These are phyloP conservation scores for Entamoeba nuttalli DNA, from an alignment of 208 protist species.

Conservation along the genomic window DNA sequence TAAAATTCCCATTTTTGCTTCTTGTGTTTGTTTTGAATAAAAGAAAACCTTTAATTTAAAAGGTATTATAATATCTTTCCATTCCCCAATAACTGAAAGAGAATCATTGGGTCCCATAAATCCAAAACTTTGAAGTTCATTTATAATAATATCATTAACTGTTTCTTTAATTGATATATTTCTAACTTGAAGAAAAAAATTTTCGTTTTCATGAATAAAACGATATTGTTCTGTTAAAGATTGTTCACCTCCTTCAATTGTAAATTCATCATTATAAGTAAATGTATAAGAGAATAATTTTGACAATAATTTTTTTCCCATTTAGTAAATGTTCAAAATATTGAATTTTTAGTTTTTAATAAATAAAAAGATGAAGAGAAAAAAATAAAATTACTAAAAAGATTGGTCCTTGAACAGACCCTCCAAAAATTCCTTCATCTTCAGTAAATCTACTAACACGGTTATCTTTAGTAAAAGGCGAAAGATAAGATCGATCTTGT, in stretches of 20 bases:
- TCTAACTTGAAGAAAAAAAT: neutral
- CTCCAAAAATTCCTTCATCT: no score
- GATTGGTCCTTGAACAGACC: no score
- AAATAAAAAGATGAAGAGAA: no score
- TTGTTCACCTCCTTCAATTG: neutral
- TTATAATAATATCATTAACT: neutral
- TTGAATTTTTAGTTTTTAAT: no score
- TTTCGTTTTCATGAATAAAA: neutral
- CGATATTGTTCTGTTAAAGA: neutral
- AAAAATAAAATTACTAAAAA: no score
- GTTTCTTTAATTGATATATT: neutral
- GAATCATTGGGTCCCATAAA: neutral
- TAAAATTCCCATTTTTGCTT: neutral
- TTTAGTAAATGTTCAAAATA: neutral
- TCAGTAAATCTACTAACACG: no score
- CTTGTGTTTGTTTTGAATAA: neutral
- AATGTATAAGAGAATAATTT: neutral
- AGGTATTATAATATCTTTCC: neutral
- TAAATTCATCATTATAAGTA: neutral
- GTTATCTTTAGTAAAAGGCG: no score
- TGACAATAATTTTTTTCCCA: neutral
- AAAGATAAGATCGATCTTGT: no score
- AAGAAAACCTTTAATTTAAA: neutral
- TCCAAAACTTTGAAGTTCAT: neutral
- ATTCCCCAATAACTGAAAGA: neutral